Percentiles rank a stretch among this genome's conserved stretches.
Evolutionary conservation across 495 filamentous ascomycete genomes (phyloP).

Genomic region (Hypoxylon subgilvum): DNA sequence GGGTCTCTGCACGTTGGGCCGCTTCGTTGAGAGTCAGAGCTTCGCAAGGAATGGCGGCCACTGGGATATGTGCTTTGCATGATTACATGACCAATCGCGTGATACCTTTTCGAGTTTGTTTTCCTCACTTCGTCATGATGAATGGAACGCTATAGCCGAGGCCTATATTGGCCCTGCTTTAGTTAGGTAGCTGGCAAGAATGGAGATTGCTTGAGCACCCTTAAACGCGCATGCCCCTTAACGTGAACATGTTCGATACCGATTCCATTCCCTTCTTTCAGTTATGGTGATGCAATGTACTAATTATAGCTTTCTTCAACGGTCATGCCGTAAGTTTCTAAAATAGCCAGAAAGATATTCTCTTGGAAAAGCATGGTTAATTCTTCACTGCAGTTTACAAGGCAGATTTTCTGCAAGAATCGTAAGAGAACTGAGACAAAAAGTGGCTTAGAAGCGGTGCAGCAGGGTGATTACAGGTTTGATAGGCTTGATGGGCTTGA

Average conservation of each 20-base stretch:
- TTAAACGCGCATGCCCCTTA: constrained; percentile 1
- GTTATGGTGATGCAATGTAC: constrained; percentile 10
- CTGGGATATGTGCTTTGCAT: constrained; percentile 72
- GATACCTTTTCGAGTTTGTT: no score
- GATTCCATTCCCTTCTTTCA: background rate
- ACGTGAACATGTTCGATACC: constrained; percentile 6
- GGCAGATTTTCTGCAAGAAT: constrained; percentile 37
- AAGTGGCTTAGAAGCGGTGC: constrained; percentile 23
- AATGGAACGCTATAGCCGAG: constrained; percentile 13
- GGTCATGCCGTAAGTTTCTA: constrained; percentile 5
- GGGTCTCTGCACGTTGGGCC: constrained; percentile 68
- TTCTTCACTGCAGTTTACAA: background rate
- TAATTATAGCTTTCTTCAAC: constrained; percentile 24
- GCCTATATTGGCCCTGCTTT: constrained; percentile 7
- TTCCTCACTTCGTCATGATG: no score
- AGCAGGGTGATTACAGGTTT: constrained; percentile 12
- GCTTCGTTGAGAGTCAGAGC: constrained; percentile 71
- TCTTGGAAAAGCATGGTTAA: background rate
- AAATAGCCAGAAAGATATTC: constrained; percentile 3
- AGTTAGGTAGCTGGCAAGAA: constrained; percentile 12
- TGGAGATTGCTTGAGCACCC: constrained; percentile 1
- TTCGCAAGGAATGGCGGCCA: constrained; percentile 73
- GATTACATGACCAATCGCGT: no score
- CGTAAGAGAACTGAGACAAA: constrained; percentile 38
- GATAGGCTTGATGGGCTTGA: constrained; percentile 36